These are phyloP conservation scores for Juncus effusus DNA, from an alignment of 176 grass and related monocot species.

Conservation along the genomic window DNA sequence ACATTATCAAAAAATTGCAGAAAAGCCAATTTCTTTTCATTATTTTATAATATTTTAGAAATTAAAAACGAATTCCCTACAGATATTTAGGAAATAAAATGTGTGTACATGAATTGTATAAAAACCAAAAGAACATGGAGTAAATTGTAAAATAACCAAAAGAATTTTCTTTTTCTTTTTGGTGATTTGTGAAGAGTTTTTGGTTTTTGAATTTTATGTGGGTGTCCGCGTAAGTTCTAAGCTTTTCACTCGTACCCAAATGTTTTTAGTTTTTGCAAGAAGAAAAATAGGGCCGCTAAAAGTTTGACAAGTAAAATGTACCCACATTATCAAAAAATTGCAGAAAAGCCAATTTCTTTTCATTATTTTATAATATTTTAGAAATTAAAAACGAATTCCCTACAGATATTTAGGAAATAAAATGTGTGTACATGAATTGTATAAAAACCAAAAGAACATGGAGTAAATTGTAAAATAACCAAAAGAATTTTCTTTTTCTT, in stretches of 20 bases:
- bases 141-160: too few species aligned
- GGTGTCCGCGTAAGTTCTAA: neutral
- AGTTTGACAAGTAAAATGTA: slow-evolving; percentile 1
- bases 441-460: too few species aligned
- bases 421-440: too few species aligned
- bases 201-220: neutral
- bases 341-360: too few species aligned
- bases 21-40: too few species aligned
- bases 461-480: too few species aligned
- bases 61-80: too few species aligned
- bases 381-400: too few species aligned
- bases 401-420: too few species aligned
- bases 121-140: too few species aligned
- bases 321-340: slow-evolving; percentile 5
- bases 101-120: too few species aligned
- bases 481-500: neutral
- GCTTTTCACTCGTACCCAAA: slow-evolving; percentile 5
- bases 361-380: slow-evolving; percentile 1
- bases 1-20: slow-evolving; percentile 2
- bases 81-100: too few species aligned
- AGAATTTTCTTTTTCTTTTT: slow-evolving; percentile 5
- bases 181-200: neutral
- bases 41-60: slow-evolving; percentile 6
- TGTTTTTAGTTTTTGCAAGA: neutral
- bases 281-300: slow-evolving; percentile 16